A percentile compares a stretch with the other conserved stretches of the same genome.
These are phyloP conservation scores for Globisporangium alternatum DNA, from an alignment of 352 stramenopile genomes.

Conservation along the genomic window DNA sequence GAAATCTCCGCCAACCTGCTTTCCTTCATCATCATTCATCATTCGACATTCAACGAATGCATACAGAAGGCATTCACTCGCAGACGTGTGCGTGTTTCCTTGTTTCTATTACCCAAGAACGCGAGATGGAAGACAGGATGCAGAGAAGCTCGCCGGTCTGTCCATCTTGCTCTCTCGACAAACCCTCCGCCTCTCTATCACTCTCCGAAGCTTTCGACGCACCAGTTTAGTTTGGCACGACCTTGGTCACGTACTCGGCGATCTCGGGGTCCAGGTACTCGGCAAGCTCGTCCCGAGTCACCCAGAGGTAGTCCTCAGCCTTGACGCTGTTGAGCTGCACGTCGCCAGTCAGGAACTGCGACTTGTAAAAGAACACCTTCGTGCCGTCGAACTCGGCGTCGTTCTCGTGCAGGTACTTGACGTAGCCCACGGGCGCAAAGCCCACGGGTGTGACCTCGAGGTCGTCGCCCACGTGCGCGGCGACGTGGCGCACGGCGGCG, in stretches of 20 bases:
- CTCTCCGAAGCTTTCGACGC: not conserved
- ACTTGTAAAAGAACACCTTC: constrained; percentile 89
- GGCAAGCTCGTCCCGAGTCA: constrained; percentile 65
- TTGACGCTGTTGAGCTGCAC: constrained; percentile 58
- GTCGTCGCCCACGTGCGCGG: constrained; percentile 38
- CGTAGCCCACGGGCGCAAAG: constrained; percentile 75
- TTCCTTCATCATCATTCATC: not conserved
- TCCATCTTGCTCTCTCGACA: not conserved
- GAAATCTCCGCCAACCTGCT: not conserved
- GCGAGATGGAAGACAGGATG: not conserved
- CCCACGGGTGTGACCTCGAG: constrained; percentile 55
- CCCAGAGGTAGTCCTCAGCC: constrained; percentile 77
- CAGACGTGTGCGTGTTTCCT: constrained; percentile 6
- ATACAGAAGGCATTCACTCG: not conserved
- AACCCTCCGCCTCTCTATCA: constrained; percentile 2
- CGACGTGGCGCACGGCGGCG: constrained; percentile 61
- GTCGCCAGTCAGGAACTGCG: constrained; percentile 57
- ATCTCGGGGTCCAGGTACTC: constrained; percentile 76
- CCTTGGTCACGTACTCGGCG: constrained; percentile 73
- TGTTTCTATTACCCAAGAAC: constrained; percentile 8
- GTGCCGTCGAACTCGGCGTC: constrained; percentile 61
- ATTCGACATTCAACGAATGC: not conserved
- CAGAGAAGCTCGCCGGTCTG: not conserved
- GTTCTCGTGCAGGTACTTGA: constrained; percentile 61
- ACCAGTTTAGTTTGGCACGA: constrained; percentile 55